These are phyloP conservation scores for Thoreauomyces humboldtii DNA, from an alignment of 192 early-diverging fungal species.

Conservation along the genomic window DNA sequence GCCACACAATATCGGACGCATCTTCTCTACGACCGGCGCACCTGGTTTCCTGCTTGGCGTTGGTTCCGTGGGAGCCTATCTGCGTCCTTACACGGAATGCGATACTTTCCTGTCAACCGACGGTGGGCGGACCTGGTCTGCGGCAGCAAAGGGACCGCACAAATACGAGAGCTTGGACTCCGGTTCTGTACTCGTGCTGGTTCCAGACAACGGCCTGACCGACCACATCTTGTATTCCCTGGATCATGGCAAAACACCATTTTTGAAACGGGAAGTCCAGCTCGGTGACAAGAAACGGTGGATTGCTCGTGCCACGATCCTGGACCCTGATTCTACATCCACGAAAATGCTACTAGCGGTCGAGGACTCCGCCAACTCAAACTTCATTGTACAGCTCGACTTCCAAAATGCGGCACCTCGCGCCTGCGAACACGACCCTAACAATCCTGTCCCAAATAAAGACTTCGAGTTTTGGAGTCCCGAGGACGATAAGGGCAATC, in stretches of 20 bases:
- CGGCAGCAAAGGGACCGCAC: conserved; percentile 65
- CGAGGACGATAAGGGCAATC: conserved; percentile 25
- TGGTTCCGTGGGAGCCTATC: conserved; percentile 75
- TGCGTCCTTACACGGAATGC: conserved; percentile 69
- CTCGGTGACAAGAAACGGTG: conserved; percentile 28
- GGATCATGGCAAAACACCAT: conserved; percentile 70
- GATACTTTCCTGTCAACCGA: conserved; percentile 84
- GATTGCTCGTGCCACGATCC: conserved; percentile 61
- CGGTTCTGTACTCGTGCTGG: conserved; percentile 73
- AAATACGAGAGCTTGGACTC: conserved; percentile 83
- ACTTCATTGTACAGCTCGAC: conserved; percentile 66
- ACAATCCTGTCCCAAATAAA: conserved; percentile 45
- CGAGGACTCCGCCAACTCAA: conserved; percentile 21
- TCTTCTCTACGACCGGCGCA: conserved; percentile 71
- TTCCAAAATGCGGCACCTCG: conserved; percentile 58
- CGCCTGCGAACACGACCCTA: conserved; percentile 61
- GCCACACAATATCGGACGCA: conserved; percentile 59
- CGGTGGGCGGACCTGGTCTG: conserved; percentile 79
- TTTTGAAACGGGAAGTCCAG: conserved; percentile 52
- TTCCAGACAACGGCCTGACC: conserved; percentile 46
- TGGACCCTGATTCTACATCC: conserved; percentile 78
- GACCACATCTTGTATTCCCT: conserved; percentile 69
- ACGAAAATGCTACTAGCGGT: conserved; percentile 66
- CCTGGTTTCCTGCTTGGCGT: conserved; percentile 89
- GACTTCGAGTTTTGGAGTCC: conserved; percentile 81